Evolutionary conservation across 345 rosid genomes (phyloP), one percentile per base, ranked within the genome.

Genomic region (Mercurialis annua): DNA sequence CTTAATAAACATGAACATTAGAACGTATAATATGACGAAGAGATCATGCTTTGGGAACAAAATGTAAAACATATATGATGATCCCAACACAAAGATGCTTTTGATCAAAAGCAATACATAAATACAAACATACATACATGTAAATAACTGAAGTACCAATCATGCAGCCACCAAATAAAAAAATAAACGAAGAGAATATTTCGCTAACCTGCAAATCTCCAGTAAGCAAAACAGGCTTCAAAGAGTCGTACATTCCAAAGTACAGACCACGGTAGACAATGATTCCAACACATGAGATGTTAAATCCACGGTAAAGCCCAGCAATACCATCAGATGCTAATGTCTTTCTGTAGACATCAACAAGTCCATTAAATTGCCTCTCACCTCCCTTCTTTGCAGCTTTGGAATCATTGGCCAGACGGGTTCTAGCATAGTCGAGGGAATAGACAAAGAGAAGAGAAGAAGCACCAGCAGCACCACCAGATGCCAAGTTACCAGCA

Each of bases 211-310:
- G 75, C 59, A 75, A 1, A 0, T 21, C 44, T 44, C 79, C 79
- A 16, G 67, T 61, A 44, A 66, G 48, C 43, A 70, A n/a, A 12
- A 75, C 75, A 6, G 78, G 78, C 68, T 75, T 75, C 67, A 75
- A 20, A 40, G 71, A 66, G 40, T 71, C 75, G 21, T 75, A 70
- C 78, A 75, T 65, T 52, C 78, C 78, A 42, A 75, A 75, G 29
- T 75, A 75, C 26, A 75, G 74, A 65, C 78, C 78, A 17, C 78
- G 78, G n/a, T 75, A 70, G 12, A 75, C 78, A 53, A 75, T 75
- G 34, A 75, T 70, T 52, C 74, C 78, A 24, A 65, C 74, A 43
- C 74, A 69, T n/a, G 78, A 75, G 21, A 75, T 70, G 71, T 75
- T 75, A 33, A 75, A 75, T 10, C 78, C 78, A 44, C 78, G 74